Conservation (phyloP, 257 asterid genomes). For the Ajuga chamaepitys region DNA sequence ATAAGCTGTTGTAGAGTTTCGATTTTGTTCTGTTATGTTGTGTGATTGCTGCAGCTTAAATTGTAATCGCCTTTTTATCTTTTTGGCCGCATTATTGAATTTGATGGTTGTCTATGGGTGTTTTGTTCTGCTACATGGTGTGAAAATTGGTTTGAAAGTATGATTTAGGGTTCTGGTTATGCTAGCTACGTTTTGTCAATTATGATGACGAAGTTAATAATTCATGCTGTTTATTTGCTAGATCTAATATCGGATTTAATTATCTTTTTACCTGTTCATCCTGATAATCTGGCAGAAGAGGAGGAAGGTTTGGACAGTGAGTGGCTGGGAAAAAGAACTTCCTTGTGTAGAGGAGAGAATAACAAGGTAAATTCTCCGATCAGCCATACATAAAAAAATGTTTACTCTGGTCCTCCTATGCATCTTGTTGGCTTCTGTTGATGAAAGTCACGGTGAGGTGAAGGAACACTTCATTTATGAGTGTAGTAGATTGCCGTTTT, state of each 20-base stretch:
- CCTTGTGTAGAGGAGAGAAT: constrained; percentile 24
- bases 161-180: neutral
- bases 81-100: neutral
- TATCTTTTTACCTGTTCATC: neutral
- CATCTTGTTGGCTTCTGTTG: neutral
- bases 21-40: neutral
- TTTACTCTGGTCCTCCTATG: neutral
- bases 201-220: neutral
- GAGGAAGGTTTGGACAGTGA: constrained; percentile 46
- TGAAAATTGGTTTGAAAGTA: neutral
- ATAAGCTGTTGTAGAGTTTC: neutral
- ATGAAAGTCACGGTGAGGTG: neutral
- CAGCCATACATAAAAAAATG: neutral
- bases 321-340: constrained; percentile 19
- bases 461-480: neutral
- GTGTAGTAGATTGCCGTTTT: neutral
- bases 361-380: constrained; percentile 34
- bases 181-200: neutral
- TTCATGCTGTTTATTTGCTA: neutral
- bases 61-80: neutral
- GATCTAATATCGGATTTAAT: neutral
- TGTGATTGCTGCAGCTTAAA: neutral
- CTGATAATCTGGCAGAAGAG: constrained; percentile 33
- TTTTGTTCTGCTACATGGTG: neutral
- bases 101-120: neutral